Evolutionary conservation across 1,139 yeast genomes (phyloP), one percentile per base, ranked within the genome.

Genomic region (Magnusiomyces tetraspermus): DNA sequence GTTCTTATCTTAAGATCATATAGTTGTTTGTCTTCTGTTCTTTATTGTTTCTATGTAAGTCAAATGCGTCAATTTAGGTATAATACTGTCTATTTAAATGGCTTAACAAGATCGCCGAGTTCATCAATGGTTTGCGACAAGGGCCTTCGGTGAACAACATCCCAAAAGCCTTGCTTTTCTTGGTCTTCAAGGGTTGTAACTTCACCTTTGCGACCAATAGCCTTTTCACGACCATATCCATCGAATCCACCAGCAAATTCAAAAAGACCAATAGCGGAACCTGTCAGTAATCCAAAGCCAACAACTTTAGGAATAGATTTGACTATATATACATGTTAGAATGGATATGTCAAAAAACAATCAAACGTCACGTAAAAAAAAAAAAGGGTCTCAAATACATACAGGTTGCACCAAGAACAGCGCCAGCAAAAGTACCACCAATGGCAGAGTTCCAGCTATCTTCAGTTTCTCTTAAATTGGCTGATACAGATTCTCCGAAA

Each of bases 91-190:
- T 56, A 56, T 55, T 56, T 56, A 50, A 56, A 55, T 26, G 59
- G 59, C 53, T 60, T 61, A 52, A 64, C 66, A 40, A 62, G 58
- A 43, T 70, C 74, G 41, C 95, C 95, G 62, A 86, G 75, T 63
- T 82, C 83, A 59, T 80, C 85, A 41, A 84, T 77, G 19, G 95
- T 85, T 70, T 85, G 90, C 37, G 89, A 80, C 61, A 86, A 71
- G 26, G 95, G 95, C 66, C 87, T 79, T 75, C 95, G 82, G 72
- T 82, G 80, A 70, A 82, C 80, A 47, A 83, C 82, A 60, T 85
- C 94, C 89, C 90, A 86, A 72, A 85, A 85, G 40, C 82, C 81
- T 70, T 84, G 92, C 66, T 78, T 77, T 55, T 71, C 71, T 55
- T 71, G 74, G 54, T 74, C 73, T 54, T 66, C 72, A 26, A 62